Evolutionary conservation across 2,329 filamentous ascomycete species (phyloP).

Genomic region (Ascochyta rabiei): DNA sequence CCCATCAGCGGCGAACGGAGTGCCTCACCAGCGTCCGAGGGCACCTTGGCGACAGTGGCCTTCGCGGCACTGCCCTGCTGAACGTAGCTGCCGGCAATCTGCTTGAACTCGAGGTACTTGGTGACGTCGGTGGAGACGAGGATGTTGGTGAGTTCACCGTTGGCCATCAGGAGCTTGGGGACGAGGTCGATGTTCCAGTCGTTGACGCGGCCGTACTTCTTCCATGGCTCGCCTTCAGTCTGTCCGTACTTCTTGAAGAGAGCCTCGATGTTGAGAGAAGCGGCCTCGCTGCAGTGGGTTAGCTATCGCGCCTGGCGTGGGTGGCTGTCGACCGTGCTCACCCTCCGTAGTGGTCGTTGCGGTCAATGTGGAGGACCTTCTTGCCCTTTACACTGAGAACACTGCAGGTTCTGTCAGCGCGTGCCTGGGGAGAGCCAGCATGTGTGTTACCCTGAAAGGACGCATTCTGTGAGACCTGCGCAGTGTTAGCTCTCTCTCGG

Average conservation of each 20-base stretch:
- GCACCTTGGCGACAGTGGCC: constrained; percentile 95
- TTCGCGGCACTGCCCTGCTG: constrained; percentile 84
- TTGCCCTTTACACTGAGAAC: constrained; percentile 98
- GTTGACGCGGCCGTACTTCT: constrained; percentile 93
- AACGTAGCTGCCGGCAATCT: constrained; percentile 91
- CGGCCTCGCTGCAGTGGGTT: constrained; percentile 73
- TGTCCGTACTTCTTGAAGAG: constrained; percentile 98
- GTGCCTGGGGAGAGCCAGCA: constrained; percentile 1
- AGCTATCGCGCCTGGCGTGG: constrained; percentile 23
- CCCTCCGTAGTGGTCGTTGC: constrained; percentile 98
- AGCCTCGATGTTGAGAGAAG: constrained; percentile 90
- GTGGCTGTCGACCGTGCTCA: constrained; percentile 56
- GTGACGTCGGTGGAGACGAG: constrained; percentile 87
- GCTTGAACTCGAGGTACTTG: constrained; percentile 60
- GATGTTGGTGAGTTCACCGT: constrained; percentile 97
- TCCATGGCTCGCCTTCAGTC: constrained; percentile 88
- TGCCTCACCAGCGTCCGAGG: constrained; percentile 86
- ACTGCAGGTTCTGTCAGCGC: constrained; percentile 54
- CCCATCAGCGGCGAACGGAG: constrained; percentile 94
- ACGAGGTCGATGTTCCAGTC: constrained; percentile 99
- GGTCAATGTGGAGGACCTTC: constrained; percentile 98
- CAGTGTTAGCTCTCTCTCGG: constrained; percentile 38
- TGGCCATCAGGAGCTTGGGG: constrained; percentile 98
- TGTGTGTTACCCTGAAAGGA: constrained; percentile 82
- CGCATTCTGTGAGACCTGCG: constrained; percentile 94